phyloP scores from a whole-genome alignment of 208 protist genomes.

The Entamoeba moshkovskii region DNA sequence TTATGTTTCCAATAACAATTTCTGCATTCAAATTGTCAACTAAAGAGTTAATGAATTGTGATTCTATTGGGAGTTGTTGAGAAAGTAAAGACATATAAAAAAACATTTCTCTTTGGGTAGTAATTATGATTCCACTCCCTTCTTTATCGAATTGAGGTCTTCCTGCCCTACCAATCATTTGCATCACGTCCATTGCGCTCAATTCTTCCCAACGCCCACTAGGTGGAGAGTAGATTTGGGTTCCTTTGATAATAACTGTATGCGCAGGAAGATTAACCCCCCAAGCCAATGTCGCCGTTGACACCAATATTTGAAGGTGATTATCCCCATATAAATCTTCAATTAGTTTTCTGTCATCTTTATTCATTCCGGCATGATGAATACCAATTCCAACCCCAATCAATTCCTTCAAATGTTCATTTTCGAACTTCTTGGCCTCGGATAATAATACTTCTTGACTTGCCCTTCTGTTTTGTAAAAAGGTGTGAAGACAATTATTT shows the following conservation, averaged over 20 bases:
- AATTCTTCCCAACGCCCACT: slow-evolving; percentile 79
- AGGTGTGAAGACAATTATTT: slow-evolving; percentile 44
- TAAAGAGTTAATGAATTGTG: slow-evolving; percentile 75
- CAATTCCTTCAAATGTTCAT: slow-evolving; percentile 59
- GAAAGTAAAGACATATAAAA: slow-evolving; percentile 89
- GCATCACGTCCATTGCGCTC: slow-evolving; percentile 71
- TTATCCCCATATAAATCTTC: slow-evolving; percentile 85
- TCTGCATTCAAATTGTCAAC: slow-evolving; percentile 94
- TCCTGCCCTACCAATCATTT: slow-evolving; percentile 56
- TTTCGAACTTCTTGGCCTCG: slow-evolving; percentile 43
- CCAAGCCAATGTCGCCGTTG: slow-evolving; percentile 98
- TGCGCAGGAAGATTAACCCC: slow-evolving; percentile 98
- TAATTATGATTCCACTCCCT: slow-evolving; percentile 66
- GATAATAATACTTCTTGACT: slow-evolving; percentile 57
- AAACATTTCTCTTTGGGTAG: slow-evolving; percentile 72
- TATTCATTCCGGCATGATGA: slow-evolving; percentile 84
- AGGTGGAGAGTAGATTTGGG: slow-evolving; percentile 87
- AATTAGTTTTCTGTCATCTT: slow-evolving; percentile 72
- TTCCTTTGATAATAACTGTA: slow-evolving; percentile 99
- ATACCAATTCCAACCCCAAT: slow-evolving; percentile 87
- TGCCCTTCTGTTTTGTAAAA: slow-evolving; percentile 62
- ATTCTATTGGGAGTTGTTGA: slow-evolving; percentile 94
- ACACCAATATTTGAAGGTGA: slow-evolving; percentile 75
- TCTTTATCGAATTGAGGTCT: slow-evolving; percentile 34
- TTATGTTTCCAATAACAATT: slow-evolving; percentile 81